phyloP scores from a whole-genome alignment of 169 alveolate species.

The Eimeria necatrix region DNA sequence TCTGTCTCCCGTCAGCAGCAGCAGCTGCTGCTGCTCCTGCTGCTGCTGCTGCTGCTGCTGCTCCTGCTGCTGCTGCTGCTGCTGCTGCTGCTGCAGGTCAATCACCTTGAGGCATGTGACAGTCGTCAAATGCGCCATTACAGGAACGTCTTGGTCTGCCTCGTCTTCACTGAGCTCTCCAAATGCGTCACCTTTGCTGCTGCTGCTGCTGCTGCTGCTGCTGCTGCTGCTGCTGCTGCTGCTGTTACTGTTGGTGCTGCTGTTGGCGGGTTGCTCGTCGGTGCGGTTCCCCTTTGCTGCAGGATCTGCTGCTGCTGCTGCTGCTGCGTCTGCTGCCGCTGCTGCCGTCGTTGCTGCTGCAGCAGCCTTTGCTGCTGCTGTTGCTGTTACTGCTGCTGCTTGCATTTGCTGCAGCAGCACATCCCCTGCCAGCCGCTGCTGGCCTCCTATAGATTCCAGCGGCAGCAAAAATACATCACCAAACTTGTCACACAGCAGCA shows the following conservation, averaged over 20 bases:
- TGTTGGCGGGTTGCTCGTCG: too few relatives aligned
- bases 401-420: conserved; percentile 11
- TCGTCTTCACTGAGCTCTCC: conserved; percentile 4
- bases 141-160: conserved; percentile 28
- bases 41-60: too few relatives aligned
- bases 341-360: too few relatives aligned
- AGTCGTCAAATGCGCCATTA: conserved; percentile 49
- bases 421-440: conserved; percentile 52
- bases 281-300: background rate
- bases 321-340: too few relatives aligned
- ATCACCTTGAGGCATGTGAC: conserved; percentile 24
- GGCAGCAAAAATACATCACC: conserved; percentile 32
- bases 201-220: background rate
- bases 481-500: conserved; percentile 38
- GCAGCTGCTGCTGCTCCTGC: background rate
- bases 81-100: background rate
- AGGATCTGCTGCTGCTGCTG: too few relatives aligned
- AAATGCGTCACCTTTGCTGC: background rate
- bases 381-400: too few relatives aligned
- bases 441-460: background rate
- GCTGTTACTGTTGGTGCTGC: background rate
- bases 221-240: background rate
- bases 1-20: conserved; percentile 38
- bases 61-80: background rate
- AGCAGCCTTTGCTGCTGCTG: too few relatives aligned